These are phyloP conservation scores for peach (Prunus persica) DNA, from an alignment of 306 rosid species.

Conservation along the genomic window DNA sequence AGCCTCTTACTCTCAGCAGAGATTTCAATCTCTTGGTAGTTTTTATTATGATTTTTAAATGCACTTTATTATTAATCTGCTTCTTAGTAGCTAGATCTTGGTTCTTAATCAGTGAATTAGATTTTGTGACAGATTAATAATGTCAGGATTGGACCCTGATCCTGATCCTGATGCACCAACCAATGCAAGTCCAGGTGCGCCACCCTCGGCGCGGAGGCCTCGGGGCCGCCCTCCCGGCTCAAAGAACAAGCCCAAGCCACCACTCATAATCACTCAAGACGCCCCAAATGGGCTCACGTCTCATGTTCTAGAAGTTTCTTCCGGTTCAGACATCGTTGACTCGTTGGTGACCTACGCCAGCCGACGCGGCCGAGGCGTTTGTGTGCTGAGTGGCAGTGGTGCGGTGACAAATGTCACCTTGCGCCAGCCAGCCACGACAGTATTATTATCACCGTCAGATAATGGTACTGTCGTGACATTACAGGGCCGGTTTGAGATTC, in stretches of 20 bases:
- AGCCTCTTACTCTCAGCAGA: no score
- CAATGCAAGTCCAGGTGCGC: conserved; percentile 16
- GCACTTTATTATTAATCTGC: not conserved
- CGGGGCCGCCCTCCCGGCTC: conserved; percentile 38
- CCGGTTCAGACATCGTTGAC: conserved; percentile 35
- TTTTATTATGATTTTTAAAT: not conserved
- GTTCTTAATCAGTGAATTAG: not conserved
- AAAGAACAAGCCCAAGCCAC: conserved; percentile 36
- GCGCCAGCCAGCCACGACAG: conserved; percentile 27
- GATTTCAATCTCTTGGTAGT: not conserved
- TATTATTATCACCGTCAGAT: not conserved
- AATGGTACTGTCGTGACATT: conserved; percentile 9
- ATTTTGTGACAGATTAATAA: conserved; percentile 3
- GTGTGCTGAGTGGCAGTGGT: conserved; percentile 33
- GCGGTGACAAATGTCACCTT: conserved; percentile 32
- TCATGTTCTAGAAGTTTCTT: conserved; percentile 32
- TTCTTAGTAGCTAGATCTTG: not conserved
- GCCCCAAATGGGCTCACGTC: conserved; percentile 35
- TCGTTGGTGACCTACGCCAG: conserved; percentile 28
- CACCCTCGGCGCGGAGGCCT: conserved; percentile 20
- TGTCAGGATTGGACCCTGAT: conserved; percentile 25
- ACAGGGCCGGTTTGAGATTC: conserved; percentile 37
- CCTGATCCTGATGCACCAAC: conserved; percentile 14
- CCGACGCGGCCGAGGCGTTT: conserved; percentile 33
- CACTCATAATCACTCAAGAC: conserved; percentile 26